These are phyloP conservation scores for Rubus idaeus DNA, from an alignment of 306 rosid species.

Conservation along the genomic window DNA sequence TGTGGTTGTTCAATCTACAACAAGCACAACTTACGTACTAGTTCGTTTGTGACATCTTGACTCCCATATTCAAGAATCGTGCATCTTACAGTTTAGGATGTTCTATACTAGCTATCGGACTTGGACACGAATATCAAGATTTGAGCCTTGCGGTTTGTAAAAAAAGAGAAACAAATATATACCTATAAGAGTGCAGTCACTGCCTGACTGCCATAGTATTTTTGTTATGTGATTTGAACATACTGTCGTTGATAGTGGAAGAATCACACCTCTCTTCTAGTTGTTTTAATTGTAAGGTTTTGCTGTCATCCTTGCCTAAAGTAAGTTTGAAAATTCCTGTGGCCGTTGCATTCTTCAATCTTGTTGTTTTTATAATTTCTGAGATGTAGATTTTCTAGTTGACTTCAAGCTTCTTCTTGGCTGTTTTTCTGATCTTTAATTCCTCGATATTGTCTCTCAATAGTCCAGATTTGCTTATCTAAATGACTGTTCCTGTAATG, in stretches of 20 bases:
- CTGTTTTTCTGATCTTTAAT: neutral
- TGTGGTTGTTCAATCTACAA: neutral
- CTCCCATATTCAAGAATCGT: neutral
- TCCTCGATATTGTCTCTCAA: neutral
- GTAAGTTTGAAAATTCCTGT: neutral
- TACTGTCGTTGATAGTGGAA: neutral
- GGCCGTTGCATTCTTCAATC: neutral
- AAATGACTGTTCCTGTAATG: neutral
- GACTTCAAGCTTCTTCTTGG: neutral
- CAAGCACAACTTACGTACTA: neutral
- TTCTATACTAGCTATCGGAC: neutral
- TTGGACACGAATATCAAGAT: neutral
- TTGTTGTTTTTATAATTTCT: too few relatives aligned
- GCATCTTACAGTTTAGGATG: neutral
- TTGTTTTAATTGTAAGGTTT: neutral
- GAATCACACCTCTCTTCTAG: neutral
- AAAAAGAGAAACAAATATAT: neutral
- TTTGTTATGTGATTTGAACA: neutral
- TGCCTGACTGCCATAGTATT: neutral
- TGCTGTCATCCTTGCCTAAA: neutral
- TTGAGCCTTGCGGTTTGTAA: too few relatives aligned
- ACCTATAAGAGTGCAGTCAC: neutral
- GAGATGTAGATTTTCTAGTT: neutral
- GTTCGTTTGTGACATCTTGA: conserved; percentile 9
- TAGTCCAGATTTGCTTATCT: neutral